These are phyloP conservation scores for Lepidium didymum DNA, from an alignment of 345 rosid genomes.

Conservation along the genomic window DNA sequence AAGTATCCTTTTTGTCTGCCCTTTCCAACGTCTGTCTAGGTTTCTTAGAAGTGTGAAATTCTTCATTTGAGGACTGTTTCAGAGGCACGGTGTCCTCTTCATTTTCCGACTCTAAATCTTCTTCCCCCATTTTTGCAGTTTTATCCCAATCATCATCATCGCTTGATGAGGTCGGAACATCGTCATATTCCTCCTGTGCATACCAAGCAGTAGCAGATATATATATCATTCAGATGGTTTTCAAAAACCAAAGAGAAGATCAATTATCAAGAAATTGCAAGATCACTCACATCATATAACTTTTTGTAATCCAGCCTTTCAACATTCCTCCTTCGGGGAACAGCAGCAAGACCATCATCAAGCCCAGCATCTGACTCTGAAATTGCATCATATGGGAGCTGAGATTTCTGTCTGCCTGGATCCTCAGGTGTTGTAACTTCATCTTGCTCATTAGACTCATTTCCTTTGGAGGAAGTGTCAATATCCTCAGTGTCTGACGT, in stretches of 20 bases:
- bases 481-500: constrained; percentile 78
- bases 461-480: constrained; percentile 25
- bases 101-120: constrained; percentile 25
- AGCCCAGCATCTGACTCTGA: constrained; percentile 32
- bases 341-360: constrained; percentile 33
- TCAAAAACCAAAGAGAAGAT: not conserved
- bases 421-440: constrained; percentile 19
- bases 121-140: constrained; percentile 23
- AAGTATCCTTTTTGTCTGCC: constrained; percentile 1
- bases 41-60: constrained; percentile 20
- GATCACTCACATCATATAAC: constrained; percentile 68
- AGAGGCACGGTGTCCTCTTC: constrained; percentile 23
- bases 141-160: constrained; percentile 64
- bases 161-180: constrained; percentile 37
- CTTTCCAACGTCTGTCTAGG: constrained; percentile 20
- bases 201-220: constrained; percentile 14
- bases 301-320: constrained; percentile 87
- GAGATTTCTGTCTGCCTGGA: constrained; percentile 19
- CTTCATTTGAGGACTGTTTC: constrained; percentile 18
- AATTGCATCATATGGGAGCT: constrained; percentile 24
- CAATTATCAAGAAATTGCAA: not conserved
- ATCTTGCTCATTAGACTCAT: constrained; percentile 32
- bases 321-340: constrained; percentile 47
- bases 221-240: constrained; percentile 6
- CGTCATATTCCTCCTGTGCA: constrained; percentile 72